Evolutionary conservation across 768 basidiomycete species (phyloP), one percentile per base, ranked within the genome.

Genomic region (Termitomyces titanicus): DNA sequence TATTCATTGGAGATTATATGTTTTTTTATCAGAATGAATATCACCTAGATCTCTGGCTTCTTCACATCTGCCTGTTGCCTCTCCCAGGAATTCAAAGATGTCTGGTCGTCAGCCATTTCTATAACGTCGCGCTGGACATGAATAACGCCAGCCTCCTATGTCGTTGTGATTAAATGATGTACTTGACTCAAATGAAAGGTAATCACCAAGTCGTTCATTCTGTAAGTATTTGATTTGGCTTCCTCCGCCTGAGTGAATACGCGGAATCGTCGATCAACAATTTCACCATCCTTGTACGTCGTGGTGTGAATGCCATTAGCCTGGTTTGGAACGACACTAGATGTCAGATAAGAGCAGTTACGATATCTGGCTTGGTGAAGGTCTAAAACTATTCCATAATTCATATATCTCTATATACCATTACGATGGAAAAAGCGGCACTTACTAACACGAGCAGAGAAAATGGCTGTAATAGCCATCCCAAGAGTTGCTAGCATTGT

Each of bases 401-500:
- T 7, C 5, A 15, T n/a, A 44, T 10, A 13, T 27, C 6, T 27
- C 10, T 20, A 15, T 27, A 38, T 11, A 17, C 20, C 20, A 15
- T 38, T 11, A 24, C 33, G 22, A 22, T 15, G 22, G 37, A 8
- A 12, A 17, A 17, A 13, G 11, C 17, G 44, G 24, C 37, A 63
- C 62, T 57, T 40, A 63, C 62, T 63, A 18, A 63, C 62, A 27
- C 45, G 62, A 12, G 44, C 33, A 3, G 62, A 63, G 33, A 61
- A 63, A 9, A 63, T 63, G 6, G 62, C 60, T 3, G 62, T 63
- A 6, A 59, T 40, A 8, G 62, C 62, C 47, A 63, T 63, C 17
- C 62, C 62, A n/a, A 63, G 43, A n/a, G 57, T 63, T 11, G 62
- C 62, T 13, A 63, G 58, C 62, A 63, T 63, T 0, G 62, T 63